phyloP scores from a whole-genome alignment of 345 rosid species.

The Lumnitzera racemosa region DNA sequence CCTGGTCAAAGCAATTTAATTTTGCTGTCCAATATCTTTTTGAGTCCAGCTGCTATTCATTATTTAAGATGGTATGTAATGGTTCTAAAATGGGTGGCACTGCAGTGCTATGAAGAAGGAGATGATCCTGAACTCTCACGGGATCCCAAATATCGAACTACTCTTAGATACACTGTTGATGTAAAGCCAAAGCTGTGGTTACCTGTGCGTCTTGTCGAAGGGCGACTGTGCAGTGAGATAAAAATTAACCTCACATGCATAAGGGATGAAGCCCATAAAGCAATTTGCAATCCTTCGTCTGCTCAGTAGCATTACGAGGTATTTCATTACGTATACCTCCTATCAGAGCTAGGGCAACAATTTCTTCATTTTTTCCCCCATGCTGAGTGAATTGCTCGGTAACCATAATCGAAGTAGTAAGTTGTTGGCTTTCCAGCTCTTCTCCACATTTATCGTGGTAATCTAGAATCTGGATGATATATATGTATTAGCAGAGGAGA shows the following conservation, averaged over 20 bases:
- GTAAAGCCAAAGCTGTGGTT: conserved; percentile 80
- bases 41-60: too few species aligned
- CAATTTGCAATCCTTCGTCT: conserved; percentile 11
- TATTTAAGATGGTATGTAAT: neutral
- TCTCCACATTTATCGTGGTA: too few species aligned
- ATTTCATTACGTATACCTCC: too few species aligned
- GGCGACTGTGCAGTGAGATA: conserved; percentile 67
- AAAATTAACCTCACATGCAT: conserved; percentile 57
- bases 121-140: conserved; percentile 18
- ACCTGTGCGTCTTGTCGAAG: conserved; percentile 74
- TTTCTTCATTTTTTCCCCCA: too few species aligned
- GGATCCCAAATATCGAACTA: conserved; percentile 40
- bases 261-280: conserved; percentile 53
- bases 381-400: too few species aligned
- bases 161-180: conserved; percentile 56
- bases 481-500: too few species aligned
- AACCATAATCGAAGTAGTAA: too few species aligned
- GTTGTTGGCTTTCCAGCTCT: too few species aligned
- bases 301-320: conserved; percentile 5
- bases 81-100: conserved; percentile 1
- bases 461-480: too few species aligned
- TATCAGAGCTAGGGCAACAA: too few species aligned
- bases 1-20: too few species aligned
- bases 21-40: too few species aligned
- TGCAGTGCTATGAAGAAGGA: conserved; percentile 39